phyloP scores from a whole-genome alignment of 1,139 yeast genomes.

The Blastobotrys buckinghamii region DNA sequence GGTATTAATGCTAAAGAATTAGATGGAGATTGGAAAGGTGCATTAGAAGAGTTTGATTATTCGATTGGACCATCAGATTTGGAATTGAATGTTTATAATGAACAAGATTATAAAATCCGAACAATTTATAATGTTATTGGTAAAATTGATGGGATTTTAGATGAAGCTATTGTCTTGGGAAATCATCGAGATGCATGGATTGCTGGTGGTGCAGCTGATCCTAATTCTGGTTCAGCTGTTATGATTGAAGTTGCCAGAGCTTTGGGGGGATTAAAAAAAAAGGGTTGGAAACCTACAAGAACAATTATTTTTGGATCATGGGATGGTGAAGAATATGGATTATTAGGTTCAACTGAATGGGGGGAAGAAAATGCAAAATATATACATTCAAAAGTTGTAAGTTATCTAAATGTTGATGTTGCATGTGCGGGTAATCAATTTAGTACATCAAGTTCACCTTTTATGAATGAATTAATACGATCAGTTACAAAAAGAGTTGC shows the following conservation, averaged over 20 bases:
- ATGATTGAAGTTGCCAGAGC: constrained; percentile 54
- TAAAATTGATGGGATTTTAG: constrained; percentile 46
- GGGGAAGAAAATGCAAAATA: constrained; percentile 48
- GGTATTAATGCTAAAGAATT: constrained; percentile 38
- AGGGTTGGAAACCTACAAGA: constrained; percentile 61
- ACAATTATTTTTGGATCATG: constrained; percentile 58
- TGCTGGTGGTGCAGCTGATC: constrained; percentile 66
- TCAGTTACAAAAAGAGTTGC: constrained; percentile 38
- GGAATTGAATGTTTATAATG: constrained; percentile 45
- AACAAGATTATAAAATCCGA: constrained; percentile 52
- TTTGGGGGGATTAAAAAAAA: constrained; percentile 41
- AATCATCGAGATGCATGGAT: constrained; percentile 76
- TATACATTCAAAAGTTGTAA: constrained; percentile 45
- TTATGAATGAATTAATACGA: constrained; percentile 40
- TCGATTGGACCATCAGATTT: constrained; percentile 58
- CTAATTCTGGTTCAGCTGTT: constrained; percentile 60
- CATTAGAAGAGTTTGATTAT: constrained; percentile 44
- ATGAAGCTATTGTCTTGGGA: constrained; percentile 54
- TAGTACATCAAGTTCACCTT: constrained; percentile 45
- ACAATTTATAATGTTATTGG: constrained; percentile 59
- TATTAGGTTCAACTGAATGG: constrained; percentile 64
- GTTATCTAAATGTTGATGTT: constrained; percentile 59
- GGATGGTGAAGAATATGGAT: constrained; percentile 72
- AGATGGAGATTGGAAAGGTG: constrained; percentile 44
- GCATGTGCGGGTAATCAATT: constrained; percentile 51